Evolutionary conservation across 352 stramenopile species (phyloP).

Genomic region (Globisporangium recalcitrans): DNA sequence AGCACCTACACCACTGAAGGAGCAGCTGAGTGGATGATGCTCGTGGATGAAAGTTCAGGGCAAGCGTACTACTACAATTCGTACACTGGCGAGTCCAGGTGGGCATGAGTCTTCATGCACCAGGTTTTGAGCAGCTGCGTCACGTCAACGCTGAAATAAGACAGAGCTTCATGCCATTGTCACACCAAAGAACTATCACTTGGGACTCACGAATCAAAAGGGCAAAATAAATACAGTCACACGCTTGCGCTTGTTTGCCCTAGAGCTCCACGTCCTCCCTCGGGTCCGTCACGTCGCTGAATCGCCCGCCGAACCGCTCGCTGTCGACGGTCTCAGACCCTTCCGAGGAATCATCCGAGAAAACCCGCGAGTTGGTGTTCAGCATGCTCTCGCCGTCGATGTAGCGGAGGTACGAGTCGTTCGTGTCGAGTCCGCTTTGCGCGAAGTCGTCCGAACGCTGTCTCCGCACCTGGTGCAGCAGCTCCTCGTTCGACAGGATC

Average conservation of each 20-base stretch:
- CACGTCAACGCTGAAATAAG: neutral
- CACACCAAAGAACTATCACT: neutral
- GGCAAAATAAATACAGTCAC: neutral
- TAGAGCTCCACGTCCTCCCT: constrained; percentile 8
- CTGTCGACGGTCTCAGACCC: neutral
- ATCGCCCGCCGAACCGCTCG: neutral
- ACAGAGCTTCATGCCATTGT: neutral
- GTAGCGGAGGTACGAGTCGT: constrained; percentile 19
- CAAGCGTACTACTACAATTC: constrained; percentile 76
- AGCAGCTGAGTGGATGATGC: constrained; percentile 44
- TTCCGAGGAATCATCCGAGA: constrained; percentile 9
- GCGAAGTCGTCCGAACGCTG: neutral
- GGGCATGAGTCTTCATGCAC: constrained; percentile 34
- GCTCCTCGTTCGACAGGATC: neutral
- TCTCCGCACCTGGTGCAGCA: constrained; percentile 1
- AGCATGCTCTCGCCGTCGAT: neutral
- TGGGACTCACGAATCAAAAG: neutral
- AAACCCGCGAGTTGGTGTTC: constrained; percentile 4
- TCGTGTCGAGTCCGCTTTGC: constrained; percentile 2
- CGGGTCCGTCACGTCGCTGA: constrained; percentile 8
- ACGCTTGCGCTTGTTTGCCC: neutral
- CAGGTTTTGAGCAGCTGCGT: neutral
- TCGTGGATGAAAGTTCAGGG: constrained; percentile 57
- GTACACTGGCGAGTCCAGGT: constrained; percentile 59
- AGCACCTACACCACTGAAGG: constrained; percentile 2